Conservation (phyloP, 202 grass and related monocot species). For the Musa balbisiana region DNA sequence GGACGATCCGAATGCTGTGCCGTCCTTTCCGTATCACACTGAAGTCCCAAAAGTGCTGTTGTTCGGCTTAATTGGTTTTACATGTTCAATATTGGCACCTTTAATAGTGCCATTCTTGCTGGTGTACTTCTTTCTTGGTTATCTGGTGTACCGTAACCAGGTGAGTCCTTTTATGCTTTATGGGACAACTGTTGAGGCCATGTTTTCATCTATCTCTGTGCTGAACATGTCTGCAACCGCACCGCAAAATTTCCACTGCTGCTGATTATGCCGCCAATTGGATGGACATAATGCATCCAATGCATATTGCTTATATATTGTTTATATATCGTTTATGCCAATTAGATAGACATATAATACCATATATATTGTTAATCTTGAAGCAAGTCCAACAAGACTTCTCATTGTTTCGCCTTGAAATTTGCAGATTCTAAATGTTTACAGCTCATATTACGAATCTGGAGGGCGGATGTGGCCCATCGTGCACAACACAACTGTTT, state of each 20-base stretch:
- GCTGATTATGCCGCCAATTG: too few species aligned
- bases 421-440: conserved; percentile 80
- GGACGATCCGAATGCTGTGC: conserved; percentile 47
- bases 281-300: too few species aligned
- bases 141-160: conserved; percentile 91
- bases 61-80: conserved; percentile 78
- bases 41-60: conserved; percentile 80
- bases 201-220: not conserved
- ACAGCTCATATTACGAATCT: conserved; percentile 80
- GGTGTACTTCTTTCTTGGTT: conserved; percentile 81
- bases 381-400: too few species aligned
- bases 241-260: too few species aligned
- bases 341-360: not conserved
- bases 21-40: conserved; percentile 86
- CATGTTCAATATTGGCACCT: conserved; percentile 83
- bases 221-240: not conserved
- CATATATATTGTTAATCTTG: too few species aligned
- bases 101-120: conserved; percentile 88
- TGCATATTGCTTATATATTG: too few species aligned
- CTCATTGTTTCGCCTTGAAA: not conserved
- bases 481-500: conserved; percentile 80
- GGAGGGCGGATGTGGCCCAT: conserved; percentile 79
- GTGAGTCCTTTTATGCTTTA: conserved; percentile 17
- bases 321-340: too few species aligned
- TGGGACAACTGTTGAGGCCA: not conserved